phyloP scores from a whole-genome alignment of 495 filamentous ascomycete genomes.

The Pseudotulostoma volvatum region DNA sequence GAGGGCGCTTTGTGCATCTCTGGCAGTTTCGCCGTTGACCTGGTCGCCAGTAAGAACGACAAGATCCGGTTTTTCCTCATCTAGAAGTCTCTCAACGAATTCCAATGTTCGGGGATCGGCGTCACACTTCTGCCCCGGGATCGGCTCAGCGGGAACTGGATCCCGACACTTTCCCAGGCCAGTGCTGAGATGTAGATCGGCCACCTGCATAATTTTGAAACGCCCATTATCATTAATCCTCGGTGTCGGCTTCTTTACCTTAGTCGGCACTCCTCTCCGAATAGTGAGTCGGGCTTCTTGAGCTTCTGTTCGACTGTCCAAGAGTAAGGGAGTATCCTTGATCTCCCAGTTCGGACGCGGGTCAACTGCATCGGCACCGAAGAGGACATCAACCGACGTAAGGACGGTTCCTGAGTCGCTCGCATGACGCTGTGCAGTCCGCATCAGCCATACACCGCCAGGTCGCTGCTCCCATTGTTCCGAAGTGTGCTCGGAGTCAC shows the following conservation, averaged over 20 bases:
- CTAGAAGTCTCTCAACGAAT: constrained; percentile 65
- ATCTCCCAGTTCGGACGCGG: constrained; percentile 71
- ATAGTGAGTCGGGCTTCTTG: constrained; percentile 58
- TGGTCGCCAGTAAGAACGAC: constrained; percentile 87
- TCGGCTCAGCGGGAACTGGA: constrained; percentile 48
- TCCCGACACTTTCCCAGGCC: constrained; percentile 76
- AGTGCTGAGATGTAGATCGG: constrained; percentile 83
- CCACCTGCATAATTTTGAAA: constrained; percentile 92
- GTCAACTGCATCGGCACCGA: constrained; percentile 86
- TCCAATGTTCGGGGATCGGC: constrained; percentile 85
- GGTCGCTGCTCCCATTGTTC: constrained; percentile 69
- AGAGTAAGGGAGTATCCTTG: constrained; percentile 47
- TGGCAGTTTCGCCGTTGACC: constrained; percentile 83
- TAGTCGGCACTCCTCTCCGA: constrained; percentile 47
- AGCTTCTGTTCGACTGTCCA: constrained; percentile 43
- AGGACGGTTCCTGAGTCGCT: constrained; percentile 64
- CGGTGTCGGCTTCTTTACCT: constrained; percentile 47
- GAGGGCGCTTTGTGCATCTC: constrained; percentile 80
- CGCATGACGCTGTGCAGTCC: constrained; percentile 55
- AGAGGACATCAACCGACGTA: constrained; percentile 78
- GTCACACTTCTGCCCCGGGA: constrained; percentile 61
- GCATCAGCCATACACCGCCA: constrained; percentile 75
- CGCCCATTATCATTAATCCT: constrained; percentile 73
- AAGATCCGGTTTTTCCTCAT: constrained; percentile 82
- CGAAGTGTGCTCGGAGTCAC: constrained; percentile 36